Percentiles rank a stretch among this genome's conserved stretches.
These are phyloP conservation scores for Tetrahymena borealis DNA, from an alignment of 73 alveolate species.

Conservation along the genomic window DNA sequence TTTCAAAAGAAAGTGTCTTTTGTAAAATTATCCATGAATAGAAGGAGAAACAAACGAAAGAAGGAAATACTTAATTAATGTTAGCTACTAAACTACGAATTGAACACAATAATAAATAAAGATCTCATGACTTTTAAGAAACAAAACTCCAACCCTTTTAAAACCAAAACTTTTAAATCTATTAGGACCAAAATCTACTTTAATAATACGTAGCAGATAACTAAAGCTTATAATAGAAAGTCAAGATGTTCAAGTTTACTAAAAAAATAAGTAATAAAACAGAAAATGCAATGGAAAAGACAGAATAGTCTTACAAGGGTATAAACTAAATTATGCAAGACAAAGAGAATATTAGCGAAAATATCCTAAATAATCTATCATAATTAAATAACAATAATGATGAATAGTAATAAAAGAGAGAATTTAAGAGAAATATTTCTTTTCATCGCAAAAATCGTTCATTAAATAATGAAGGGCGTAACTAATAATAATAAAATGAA, in stretches of 20 bases:
- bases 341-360: background rate
- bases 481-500: background rate
- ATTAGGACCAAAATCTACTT: background rate
- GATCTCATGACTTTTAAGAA: background rate
- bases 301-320: background rate
- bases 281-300: background rate
- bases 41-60: background rate
- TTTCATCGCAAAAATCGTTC: background rate
- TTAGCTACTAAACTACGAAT: background rate
- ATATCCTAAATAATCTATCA: background rate
- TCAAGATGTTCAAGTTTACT: background rate
- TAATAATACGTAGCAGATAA: background rate
- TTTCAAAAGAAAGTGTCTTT: background rate
- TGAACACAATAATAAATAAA: background rate
- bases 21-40: background rate
- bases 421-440: background rate
- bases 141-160: background rate
- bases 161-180: background rate
- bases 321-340: background rate
- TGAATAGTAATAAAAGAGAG: background rate
- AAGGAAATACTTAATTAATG: background rate
- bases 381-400: background rate
- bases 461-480: background rate
- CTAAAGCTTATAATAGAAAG: background rate
- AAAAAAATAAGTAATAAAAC: background rate